These are phyloP conservation scores for Sungouiozyma ichnusensis DNA, from an alignment of 805 yeast genomes.

Conservation along the genomic window DNA sequence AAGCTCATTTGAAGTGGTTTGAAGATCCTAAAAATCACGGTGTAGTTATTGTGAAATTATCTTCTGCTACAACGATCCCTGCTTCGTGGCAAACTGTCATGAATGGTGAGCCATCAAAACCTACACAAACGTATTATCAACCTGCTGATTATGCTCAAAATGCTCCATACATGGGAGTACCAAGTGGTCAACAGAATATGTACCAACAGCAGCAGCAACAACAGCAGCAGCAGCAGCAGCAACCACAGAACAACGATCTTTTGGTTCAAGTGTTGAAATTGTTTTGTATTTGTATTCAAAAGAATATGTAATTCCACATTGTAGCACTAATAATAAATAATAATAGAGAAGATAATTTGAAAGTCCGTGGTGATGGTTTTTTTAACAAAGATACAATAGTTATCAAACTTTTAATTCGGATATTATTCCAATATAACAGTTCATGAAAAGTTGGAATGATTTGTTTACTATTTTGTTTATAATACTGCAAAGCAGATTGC, in stretches of 20 bases:
- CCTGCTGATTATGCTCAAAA: conserved; percentile 3
- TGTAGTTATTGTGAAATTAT: conserved; percentile 60
- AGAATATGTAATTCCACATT: conserved; percentile 5
- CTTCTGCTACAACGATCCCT: conserved; percentile 30
- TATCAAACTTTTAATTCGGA: background rate
- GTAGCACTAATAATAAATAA: background rate
- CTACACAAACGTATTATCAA: conserved; percentile 11
- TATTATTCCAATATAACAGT: background rate
- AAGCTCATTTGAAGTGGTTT: conserved; percentile 48
- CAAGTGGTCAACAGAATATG: conserved; percentile 12
- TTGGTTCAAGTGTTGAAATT: conserved; percentile 23
- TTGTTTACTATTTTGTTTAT: background rate
- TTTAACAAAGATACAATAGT: background rate
- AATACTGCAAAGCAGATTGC: background rate
- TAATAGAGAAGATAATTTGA: background rate
- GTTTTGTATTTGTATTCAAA: conserved; percentile 30
- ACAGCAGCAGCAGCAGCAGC: conserved; percentile 21
- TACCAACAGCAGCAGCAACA: conserved; percentile 27
- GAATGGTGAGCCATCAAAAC: conserved; percentile 6
- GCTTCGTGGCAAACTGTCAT: background rate
- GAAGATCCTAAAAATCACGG: conserved; percentile 71
- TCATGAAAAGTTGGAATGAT: background rate
- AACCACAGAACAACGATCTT: conserved; percentile 19
- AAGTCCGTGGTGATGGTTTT: background rate
- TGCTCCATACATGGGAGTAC: background rate